Evolutionary conservation across 257 asterid species (phyloP).

Genomic region (Solanum sejunctum): DNA sequence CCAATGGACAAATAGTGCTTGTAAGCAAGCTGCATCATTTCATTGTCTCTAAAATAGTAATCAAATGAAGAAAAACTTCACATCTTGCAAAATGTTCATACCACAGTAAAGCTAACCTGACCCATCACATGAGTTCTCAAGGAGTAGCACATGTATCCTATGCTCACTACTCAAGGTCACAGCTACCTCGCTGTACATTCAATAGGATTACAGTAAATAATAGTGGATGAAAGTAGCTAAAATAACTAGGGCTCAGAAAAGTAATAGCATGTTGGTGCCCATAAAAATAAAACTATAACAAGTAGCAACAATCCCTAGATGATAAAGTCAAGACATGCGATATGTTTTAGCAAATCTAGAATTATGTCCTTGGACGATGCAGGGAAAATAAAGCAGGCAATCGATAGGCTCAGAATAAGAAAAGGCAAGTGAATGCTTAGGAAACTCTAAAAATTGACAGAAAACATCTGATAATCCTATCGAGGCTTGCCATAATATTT

Average conservation of each 20-base stretch:
- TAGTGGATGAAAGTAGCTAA: neutral
- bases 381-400: neutral
- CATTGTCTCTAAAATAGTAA: neutral
- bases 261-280: neutral
- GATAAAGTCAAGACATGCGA: neutral
- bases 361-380: neutral
- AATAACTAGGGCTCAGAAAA: neutral
- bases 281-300: neutral
- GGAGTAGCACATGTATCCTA: constrained; percentile 22
- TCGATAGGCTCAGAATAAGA: neutral
- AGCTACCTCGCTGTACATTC: constrained; percentile 26
- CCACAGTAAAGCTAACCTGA: constrained; percentile 65
- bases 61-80: constrained; percentile 2
- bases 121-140: constrained; percentile 26
- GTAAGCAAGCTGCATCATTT: neutral
- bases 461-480: neutral
- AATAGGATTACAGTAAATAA: neutral
- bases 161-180: constrained; percentile 24
- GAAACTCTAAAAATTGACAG: neutral
- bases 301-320: neutral
- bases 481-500: neutral
- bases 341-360: neutral
- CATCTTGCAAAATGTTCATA: constrained; percentile 31
- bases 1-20: neutral
- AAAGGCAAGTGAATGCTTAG: neutral